Evolutionary conservation across 106 monocot genomes (phyloP), one percentile per base, ranked within the genome.

Genomic region (Dendrobium chrysotoxum): DNA sequence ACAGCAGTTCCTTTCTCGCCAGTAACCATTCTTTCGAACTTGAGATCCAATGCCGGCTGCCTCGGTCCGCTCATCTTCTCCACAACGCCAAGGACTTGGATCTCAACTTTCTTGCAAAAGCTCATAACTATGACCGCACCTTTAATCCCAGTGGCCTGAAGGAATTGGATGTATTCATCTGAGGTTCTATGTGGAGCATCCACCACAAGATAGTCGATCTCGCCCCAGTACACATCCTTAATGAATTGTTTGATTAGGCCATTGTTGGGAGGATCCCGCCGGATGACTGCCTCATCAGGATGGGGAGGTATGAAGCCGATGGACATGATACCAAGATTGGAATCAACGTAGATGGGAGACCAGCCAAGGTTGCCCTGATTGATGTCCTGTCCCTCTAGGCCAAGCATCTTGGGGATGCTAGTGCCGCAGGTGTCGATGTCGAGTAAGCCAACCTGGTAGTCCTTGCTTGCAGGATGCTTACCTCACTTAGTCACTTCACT

Each of bases 41-140:
- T 92, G 7, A 98, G 53, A 77, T 89, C 91, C 12, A 81, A 79
- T 1, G 92, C 57, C 0, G 76, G 38, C 85, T 89, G 92, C 87
- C 84, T 89, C 82, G 92, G 79, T n/a, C 94, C 90, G 50, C 97
- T 98, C 94, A 98, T 98, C 82, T 98, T 98, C 78, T 98, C 97
- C 50, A 98, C 97, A 26, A 92, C 94, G 16, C 97, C 92, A 46
- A 98, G 61, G 35, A 98, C 85, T 23, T 53, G 84, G 41, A 98
- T 82, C 13, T 94, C 97, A 5, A 92, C 92, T 71, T 92, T 98
- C 84, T 91, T 94, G 79, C 97, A 98, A 28, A 98, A 98, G 53
- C 81, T 98, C 23, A 98, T 94, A 26, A 98, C 94, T 20, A 98
- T 85, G 65, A 98, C 83, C 0, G 92, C 94, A 55, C 97, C 94